Evolutionary conservation across 1,284 basidiomycete species (phyloP), one percentile per base, ranked within the genome.

Genomic region (Grifola frondosa): DNA sequence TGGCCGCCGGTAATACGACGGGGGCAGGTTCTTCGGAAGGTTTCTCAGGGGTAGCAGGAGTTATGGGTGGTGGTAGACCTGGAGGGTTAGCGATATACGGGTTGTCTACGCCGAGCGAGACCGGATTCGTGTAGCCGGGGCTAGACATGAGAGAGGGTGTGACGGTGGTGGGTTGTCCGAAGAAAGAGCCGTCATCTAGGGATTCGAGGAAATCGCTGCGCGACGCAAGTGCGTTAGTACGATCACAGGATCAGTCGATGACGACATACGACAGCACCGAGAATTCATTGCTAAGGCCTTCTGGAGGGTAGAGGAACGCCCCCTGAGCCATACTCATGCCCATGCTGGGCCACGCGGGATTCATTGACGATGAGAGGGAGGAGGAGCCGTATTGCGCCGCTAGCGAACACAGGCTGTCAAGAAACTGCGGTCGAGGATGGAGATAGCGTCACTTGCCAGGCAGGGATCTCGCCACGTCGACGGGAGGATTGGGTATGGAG

Each of bases 171-270:
- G 76, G 73, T 17, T 77, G 73, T 5, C 74, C 73, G 59, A 86
- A 86, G 67, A 85, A 87, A 1, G 80, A 74, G 6, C 78, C 77
- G 40, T 88, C 84, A 56, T 88, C 87, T 10, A 90, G 70, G 1
- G 81, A 80, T 59, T 88, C 92, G 15, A 92, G 74, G 63, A 91
- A 91, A 56, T 92, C 88, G 23, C 89, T 91, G 42, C 16, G 20
- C 8, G n/a, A 15, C 9, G 25, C 26, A 30, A 9, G 23, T 16
- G 12, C 5, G 28, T 17, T 10, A 23, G 23, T 11, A 17, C 30
- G 8, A 31, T 31, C 30, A 7, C 19, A 19, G 30, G 32, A 16
- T 33, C 46, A 36, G 41, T 23, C 12, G 17, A 17, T 24, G 25
- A 56, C 25, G 25, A 77, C 80, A 54, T 66, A 87, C 86, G 82